phyloP scores from a whole-genome alignment of 345 rosid genomes.

The Pistacia integerrima region DNA sequence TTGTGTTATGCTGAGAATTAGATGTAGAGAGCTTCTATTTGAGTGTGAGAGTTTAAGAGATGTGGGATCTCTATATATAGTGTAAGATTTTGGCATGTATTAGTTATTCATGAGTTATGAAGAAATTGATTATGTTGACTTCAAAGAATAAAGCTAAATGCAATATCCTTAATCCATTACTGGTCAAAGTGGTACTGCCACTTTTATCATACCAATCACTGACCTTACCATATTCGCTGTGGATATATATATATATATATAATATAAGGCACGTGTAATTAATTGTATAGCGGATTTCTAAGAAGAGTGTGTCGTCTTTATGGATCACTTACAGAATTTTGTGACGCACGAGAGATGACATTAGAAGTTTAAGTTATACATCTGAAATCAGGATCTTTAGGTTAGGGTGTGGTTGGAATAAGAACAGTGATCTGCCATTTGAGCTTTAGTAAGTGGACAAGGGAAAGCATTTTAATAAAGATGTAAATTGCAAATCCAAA shows the following conservation, averaged over 20 bases:
- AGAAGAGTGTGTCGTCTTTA: not conserved
- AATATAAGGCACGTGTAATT: not conserved
- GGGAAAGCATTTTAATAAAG: too few relatives aligned
- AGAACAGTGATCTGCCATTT: too few relatives aligned
- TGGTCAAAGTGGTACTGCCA: not conserved
- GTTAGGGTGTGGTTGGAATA: too few relatives aligned
- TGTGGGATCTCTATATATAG: slow-evolving; percentile 5
- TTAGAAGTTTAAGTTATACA: too few relatives aligned
- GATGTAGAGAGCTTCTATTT: not conserved
- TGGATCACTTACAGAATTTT: not conserved
- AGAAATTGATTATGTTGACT: not conserved
- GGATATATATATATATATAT: too few relatives aligned
- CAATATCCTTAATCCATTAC: not conserved
- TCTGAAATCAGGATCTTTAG: too few relatives aligned
- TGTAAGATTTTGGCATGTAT: slow-evolving; percentile 2
- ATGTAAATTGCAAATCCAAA: too few relatives aligned
- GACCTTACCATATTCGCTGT: not conserved
- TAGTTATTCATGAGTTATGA: not conserved
- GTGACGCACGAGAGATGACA: not conserved
- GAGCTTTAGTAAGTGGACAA: too few relatives aligned
- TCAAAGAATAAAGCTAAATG: not conserved
- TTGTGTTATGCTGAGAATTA: not conserved
- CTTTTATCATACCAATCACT: not conserved
- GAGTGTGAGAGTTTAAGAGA: not conserved
- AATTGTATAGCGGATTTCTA: not conserved